Evolutionary conservation across 176 grass and related monocot genomes (phyloP).

Genomic region (Rhynchospora pubera): DNA sequence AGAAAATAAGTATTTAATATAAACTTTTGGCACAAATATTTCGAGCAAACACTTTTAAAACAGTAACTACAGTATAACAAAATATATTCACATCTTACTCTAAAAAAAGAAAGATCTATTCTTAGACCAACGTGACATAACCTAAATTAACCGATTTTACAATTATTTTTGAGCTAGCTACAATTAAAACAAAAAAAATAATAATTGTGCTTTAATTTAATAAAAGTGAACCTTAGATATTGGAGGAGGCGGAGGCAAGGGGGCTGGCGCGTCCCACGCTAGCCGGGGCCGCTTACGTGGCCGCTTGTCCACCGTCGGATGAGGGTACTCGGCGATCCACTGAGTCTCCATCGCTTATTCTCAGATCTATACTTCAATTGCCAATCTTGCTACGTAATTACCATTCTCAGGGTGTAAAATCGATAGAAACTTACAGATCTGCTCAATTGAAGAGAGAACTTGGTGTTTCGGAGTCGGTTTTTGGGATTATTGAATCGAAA

Average conservation of each 20-base stretch:
- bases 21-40: neutral
- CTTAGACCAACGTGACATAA: neutral
- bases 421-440: slow-evolving; percentile 3
- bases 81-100: neutral
- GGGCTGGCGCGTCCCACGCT: slow-evolving; percentile 61
- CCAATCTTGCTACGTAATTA: neutral
- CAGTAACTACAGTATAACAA: neutral
- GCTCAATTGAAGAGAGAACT: neutral
- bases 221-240: slow-evolving; percentile 14
- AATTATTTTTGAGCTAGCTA: neutral
- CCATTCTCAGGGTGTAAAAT: neutral
- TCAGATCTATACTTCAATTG: neutral
- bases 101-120: slow-evolving; percentile 16
- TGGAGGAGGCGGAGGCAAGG: slow-evolving; percentile 46
- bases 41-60: neutral
- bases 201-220: neutral
- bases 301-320: slow-evolving; percentile 54
- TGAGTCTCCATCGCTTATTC: slow-evolving; percentile 68
- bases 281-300: slow-evolving; percentile 73
- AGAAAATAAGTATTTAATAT: neutral
- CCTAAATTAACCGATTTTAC: neutral
- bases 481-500: neutral
- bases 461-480: neutral
- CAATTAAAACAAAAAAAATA: neutral
- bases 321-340: slow-evolving; percentile 75